Percentiles rank a stretch among this genome's conserved stretches.
Evolutionary conservation across 805 yeast species (phyloP).

Genomic region (Saccharomycopsis olivae): DNA sequence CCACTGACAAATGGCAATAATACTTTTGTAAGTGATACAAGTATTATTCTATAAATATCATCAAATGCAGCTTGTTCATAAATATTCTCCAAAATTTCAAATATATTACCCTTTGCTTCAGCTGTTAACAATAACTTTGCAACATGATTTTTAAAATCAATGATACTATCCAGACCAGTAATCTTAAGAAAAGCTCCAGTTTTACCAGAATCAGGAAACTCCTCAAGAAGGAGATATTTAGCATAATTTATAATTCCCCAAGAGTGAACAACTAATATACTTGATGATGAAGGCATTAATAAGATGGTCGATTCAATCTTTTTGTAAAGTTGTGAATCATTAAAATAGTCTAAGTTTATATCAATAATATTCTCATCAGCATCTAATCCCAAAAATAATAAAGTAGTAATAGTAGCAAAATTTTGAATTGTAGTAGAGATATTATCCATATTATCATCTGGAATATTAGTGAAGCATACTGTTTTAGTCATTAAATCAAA

Average conservation of each 20-base stretch:
- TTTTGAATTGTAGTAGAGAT: no score
- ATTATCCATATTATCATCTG: no score
- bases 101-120: constrained; percentile 14
- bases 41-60: constrained; percentile 20
- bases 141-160: constrained; percentile 12
- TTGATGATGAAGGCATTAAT: constrained; percentile 28
- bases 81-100: neutral
- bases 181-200: no score
- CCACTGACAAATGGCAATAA: no score
- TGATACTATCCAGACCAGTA: no score
- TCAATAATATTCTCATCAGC: constrained; percentile 34
- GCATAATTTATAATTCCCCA: constrained; percentile 58
- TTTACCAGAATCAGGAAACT: constrained; percentile 25
- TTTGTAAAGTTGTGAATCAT: constrained; percentile 30
- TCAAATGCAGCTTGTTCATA: constrained; percentile 9
- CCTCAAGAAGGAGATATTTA: constrained; percentile 36
- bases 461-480: constrained; percentile 21
- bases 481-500: constrained; percentile 36
- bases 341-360: constrained; percentile 29
- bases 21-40: no score
- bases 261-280: constrained; percentile 45
- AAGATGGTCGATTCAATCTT: constrained; percentile 28
- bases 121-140: constrained; percentile 12
- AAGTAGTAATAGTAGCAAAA: constrained; percentile 31
- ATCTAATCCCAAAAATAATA: constrained; percentile 48